These are phyloP conservation scores for Colletotrichum chrysophilum DNA, from an alignment of 2,329 filamentous ascomycete genomes.

Conservation along the genomic window DNA sequence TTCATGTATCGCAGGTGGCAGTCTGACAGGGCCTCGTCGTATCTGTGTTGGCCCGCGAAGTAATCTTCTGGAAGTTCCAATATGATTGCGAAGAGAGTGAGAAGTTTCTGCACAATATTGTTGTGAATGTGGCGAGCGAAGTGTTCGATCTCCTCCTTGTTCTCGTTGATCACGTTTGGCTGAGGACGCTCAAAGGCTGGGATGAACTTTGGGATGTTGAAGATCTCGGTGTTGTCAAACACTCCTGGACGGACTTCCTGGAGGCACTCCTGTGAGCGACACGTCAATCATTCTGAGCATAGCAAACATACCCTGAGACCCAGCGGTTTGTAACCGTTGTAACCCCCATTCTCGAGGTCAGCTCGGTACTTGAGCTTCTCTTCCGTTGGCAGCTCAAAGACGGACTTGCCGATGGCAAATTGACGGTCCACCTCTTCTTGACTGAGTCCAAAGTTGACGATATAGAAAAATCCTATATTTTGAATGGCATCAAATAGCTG, in stretches of 20 bases:
- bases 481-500: constrained; percentile 61
- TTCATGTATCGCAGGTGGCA: constrained; percentile 66
- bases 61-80: constrained; percentile 63
- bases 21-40: constrained; percentile 54
- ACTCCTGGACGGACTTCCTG: constrained; percentile 36
- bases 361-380: constrained; percentile 64
- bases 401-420: constrained; percentile 64
- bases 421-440: constrained; percentile 66
- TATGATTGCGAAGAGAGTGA: constrained; percentile 48
- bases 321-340: constrained; percentile 60
- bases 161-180: constrained; percentile 34
- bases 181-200: constrained; percentile 35
- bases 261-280: not conserved
- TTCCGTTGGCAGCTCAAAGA: constrained; percentile 60
- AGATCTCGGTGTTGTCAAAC: constrained; percentile 43
- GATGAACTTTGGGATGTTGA: constrained; percentile 46
- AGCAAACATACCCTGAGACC: constrained; percentile 36
- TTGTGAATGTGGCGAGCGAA: constrained; percentile 41
- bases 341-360: constrained; percentile 56
- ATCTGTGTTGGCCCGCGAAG: constrained; percentile 58
- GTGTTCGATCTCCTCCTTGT: constrained; percentile 34
- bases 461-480: constrained; percentile 64
- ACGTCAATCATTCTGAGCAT: not conserved
- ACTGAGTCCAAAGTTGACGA: constrained; percentile 65
- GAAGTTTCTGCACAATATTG: constrained; percentile 35